Evolutionary conservation across 2,329 filamentous ascomycete genomes (phyloP).

Genomic region (Botrytis medusae): DNA sequence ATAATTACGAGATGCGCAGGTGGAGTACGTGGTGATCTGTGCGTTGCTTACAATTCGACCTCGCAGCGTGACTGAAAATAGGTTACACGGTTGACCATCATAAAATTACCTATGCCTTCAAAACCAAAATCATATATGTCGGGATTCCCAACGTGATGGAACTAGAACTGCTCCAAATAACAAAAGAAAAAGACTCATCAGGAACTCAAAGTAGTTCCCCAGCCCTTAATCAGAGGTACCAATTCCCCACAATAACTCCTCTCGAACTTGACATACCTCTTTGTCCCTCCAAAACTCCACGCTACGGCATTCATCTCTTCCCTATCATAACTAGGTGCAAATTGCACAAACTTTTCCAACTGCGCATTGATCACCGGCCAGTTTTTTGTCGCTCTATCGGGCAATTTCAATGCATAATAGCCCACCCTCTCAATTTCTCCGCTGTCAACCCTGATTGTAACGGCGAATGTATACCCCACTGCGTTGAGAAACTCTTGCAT

Average conservation of each 20-base stretch:
- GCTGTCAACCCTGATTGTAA: slow-evolving; percentile 11
- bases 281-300: slow-evolving; percentile 17
- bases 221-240: slow-evolving; percentile 6
- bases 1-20: not conserved
- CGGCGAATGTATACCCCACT: slow-evolving; percentile 16
- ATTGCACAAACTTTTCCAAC: slow-evolving; percentile 3
- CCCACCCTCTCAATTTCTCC: slow-evolving; percentile 17
- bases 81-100: not conserved
- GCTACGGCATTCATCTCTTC: slow-evolving; percentile 18
- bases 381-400: not conserved
- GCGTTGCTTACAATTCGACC: not conserved
- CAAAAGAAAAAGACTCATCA: not conserved
- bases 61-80: not conserved
- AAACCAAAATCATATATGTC: not conserved
- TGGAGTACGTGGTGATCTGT: not conserved
- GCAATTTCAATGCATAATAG: slow-evolving; percentile 22
- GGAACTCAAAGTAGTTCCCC: slow-evolving; percentile 13
- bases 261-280: slow-evolving; percentile 22
- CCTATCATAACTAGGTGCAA: slow-evolving; percentile 10
- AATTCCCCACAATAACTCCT: slow-evolving; percentile 21
- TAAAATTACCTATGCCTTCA: not conserved
- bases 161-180: not conserved
- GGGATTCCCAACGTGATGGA: not conserved
- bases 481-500: not conserved
- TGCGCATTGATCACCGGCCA: not conserved